Evolutionary conservation across 441 rosid genomes (phyloP).

Genomic region (Lepidium campestre): DNA sequence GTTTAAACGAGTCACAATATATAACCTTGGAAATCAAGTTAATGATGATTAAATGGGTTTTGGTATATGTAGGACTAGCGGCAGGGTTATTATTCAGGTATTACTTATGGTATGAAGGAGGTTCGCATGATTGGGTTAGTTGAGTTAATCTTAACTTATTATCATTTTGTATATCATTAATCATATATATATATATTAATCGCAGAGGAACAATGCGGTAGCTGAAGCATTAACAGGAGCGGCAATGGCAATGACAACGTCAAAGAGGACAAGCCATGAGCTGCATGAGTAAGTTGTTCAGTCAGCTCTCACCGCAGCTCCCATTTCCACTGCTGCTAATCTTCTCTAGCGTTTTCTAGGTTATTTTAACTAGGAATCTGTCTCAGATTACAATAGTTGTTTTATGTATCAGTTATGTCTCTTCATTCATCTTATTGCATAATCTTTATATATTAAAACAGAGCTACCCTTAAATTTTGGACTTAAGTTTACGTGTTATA

Average conservation of each 20-base stretch:
- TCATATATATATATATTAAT: neutral
- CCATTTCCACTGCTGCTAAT: constrained; percentile 81
- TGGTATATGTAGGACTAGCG: constrained; percentile 54
- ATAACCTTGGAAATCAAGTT: neutral
- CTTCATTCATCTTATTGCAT: no score
- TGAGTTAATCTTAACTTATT: neutral
- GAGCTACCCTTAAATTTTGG: no score
- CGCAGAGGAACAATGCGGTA: constrained; percentile 76
- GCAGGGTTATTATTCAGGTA: constrained; percentile 87
- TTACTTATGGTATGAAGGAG: constrained; percentile 84
- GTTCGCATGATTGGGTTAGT: constrained; percentile 91
- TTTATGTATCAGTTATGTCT: neutral
- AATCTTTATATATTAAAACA: no score
- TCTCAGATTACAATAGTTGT: neutral
- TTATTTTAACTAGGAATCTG: neutral
- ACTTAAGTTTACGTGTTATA: no score
- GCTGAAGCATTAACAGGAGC: constrained; percentile 89
- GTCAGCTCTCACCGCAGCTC: constrained; percentile 91
- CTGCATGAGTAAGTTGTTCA: constrained; percentile 80
- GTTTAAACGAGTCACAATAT: no score
- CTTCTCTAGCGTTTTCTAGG: constrained; percentile 64
- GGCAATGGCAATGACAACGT: constrained; percentile 67
- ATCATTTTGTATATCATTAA: neutral
- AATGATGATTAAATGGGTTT: neutral
- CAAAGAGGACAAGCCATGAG: constrained; percentile 63